These are phyloP conservation scores for Candida nonsorbophila DNA, from an alignment of 805 yeast genomes.

Conservation along the genomic window DNA sequence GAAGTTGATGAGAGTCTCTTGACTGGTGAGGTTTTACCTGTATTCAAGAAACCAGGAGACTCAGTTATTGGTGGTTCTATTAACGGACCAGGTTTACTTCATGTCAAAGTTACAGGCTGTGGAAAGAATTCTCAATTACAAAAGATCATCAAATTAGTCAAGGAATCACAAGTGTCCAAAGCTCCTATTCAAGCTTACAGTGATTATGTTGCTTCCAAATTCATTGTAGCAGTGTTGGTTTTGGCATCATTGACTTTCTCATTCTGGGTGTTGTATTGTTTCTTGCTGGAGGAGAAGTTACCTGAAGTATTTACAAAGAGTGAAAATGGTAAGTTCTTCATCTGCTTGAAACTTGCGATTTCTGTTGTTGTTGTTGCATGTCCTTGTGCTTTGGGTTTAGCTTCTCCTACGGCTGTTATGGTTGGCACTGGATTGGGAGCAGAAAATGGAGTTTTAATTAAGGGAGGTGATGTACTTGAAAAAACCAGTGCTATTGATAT, in stretches of 20 bases:
- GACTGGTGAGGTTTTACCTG: conserved; percentile 87
- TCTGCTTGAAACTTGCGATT: conserved; percentile 74
- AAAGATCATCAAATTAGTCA: conserved; percentile 80
- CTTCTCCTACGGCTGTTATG: conserved; percentile 98
- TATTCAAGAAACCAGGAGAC: conserved; percentile 56
- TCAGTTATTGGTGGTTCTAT: conserved; percentile 85
- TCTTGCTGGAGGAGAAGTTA: conserved; percentile 14
- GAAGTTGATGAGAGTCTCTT: conserved; percentile 85
- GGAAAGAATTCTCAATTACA: conserved; percentile 85
- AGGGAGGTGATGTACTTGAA: conserved; percentile 90
- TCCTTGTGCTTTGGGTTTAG: conserved; percentile 96
- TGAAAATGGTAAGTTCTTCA: conserved; percentile 54
- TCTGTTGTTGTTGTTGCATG: conserved; percentile 96
- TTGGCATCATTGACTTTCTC: conserved; percentile 62
- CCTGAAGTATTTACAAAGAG: conserved; percentile 46
- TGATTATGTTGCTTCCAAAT: conserved; percentile 76
- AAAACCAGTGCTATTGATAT: conserved; percentile 57
- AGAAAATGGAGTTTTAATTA: conserved; percentile 77
- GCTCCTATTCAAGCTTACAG: conserved; percentile 92
- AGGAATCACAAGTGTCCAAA: conserved; percentile 79
- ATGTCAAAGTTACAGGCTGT: conserved; percentile 60
- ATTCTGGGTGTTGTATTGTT: conserved; percentile 33
- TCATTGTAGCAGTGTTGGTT: conserved; percentile 69
- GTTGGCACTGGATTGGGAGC: conserved; percentile 99
- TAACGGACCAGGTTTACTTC: conserved; percentile 71